phyloP scores from a whole-genome alignment of 2,329 filamentous ascomycete genomes.

The Mariannaea sp. region DNA sequence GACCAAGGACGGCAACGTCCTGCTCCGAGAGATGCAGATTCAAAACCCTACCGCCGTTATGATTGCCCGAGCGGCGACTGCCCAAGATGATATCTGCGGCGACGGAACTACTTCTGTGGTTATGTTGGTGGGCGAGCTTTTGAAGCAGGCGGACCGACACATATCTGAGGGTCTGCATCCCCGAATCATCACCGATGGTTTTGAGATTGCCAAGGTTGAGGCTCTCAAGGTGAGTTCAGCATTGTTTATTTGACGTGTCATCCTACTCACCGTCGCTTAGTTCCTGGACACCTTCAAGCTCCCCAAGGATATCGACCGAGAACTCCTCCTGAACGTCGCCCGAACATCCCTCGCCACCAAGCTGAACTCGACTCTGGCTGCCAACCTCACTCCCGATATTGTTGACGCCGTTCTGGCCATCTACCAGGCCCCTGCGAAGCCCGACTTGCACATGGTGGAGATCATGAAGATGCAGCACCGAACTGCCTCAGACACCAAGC shows the following conservation, averaged over 20 bases:
- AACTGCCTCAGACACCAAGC: constrained; percentile 91
- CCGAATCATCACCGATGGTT: constrained; percentile 94
- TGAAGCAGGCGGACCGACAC: constrained; percentile 97
- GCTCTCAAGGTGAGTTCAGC: constrained; percentile 71
- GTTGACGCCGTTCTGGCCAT: constrained; percentile 96
- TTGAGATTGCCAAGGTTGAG: constrained; percentile 94
- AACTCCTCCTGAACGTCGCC: constrained; percentile 90
- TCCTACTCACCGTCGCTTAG: constrained; percentile 52
- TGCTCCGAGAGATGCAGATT: constrained; percentile 83
- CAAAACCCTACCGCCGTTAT: constrained; percentile 96
- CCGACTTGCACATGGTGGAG: constrained; percentile 98
- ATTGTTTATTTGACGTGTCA: not conserved
- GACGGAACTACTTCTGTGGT: constrained; percentile 98
- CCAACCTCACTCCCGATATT: constrained; percentile 91
- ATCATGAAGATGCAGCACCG: constrained; percentile 99
- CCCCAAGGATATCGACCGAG: constrained; percentile 83
- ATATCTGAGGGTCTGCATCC: constrained; percentile 97
- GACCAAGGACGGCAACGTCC: constrained; percentile 96
- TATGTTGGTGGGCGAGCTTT: constrained; percentile 88
- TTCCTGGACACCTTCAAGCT: constrained; percentile 97
- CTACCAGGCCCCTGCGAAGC: constrained; percentile 86
- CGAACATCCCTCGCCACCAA: constrained; percentile 95
- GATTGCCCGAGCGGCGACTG: constrained; percentile 84
- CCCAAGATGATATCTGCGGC: constrained; percentile 97
- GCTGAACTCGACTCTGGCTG: constrained; percentile 84